Evolutionary conservation across 2,329 filamentous ascomycete genomes (phyloP), one percentile per base, ranked within the genome.

Genomic region (Diplodia corticola): DNA sequence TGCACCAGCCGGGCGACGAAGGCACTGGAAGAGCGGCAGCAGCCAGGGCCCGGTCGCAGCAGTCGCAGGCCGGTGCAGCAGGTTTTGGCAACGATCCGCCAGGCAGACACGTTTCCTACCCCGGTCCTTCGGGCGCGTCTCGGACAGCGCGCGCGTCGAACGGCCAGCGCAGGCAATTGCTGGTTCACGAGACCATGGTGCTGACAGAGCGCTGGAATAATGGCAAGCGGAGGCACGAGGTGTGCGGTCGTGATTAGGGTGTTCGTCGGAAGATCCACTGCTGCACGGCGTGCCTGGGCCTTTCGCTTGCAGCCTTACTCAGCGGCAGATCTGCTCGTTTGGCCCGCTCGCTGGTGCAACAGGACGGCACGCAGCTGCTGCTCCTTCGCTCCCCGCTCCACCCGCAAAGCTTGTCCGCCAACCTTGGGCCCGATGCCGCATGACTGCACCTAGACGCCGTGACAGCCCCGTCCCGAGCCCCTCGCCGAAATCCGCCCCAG

Each of bases 241-340:
- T 15, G 37, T 60, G 55, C 24, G 55, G 55, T 60, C n/a, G 37
- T 46, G 55, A 30, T 60, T 60, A 60, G 55, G 55, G 55, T 60
- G 55, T 60, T 60, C 30, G 55, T 60, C 55, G 55, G 55, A 40
- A 60, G 55, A 60, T 60, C 55, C 40, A 60, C 55, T 10, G 37
- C 55, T 40, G 55, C 37, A 40, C 55, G 30, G 35, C 37, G 55
- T 40, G 55, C 55, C 55, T 60, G 55, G 55, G 37, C 55, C 54
- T 40, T 33, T 63, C 59, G 44, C 59, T 50, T 63, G 26, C 13
- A 30, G 28, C 48, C 37, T 50, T 63, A 63, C 40, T 63, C 59
- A 63, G 46, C 59, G 30, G 59, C 46, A 50, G 59, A 63, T 63
- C 59, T 61, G 26, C 37, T 60, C 55, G 7, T 48, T 22, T 55